phyloP scores from a whole-genome alignment of 2,329 filamentous ascomycete genomes.

The Fusarium setosum region DNA sequence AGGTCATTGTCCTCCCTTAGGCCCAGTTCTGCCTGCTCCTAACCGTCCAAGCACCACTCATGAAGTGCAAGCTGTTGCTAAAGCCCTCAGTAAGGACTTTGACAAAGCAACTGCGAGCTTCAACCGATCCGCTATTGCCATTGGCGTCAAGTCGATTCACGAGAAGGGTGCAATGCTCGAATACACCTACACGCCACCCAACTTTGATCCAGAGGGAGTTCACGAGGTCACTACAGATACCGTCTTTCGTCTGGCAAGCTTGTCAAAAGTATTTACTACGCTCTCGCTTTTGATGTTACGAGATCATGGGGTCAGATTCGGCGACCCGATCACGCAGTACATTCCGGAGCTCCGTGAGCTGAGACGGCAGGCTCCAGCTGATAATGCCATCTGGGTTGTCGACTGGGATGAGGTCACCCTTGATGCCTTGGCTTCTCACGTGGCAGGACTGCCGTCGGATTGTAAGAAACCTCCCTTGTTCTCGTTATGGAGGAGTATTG shows the following conservation, averaged over 20 bases:
- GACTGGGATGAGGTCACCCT: constrained; percentile 8
- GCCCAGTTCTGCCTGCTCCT: constrained; percentile 10
- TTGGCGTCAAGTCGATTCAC: constrained; percentile 2
- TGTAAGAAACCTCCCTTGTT: neutral
- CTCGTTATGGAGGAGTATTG: too few species aligned
- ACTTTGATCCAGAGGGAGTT: constrained; percentile 5
- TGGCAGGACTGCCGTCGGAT: constrained; percentile 14
- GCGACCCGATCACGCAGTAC: constrained; percentile 19
- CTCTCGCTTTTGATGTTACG: constrained; percentile 9
- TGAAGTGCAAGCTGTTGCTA: neutral
- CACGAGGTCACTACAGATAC: constrained; percentile 3
- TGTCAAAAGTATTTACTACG: constrained; percentile 8
- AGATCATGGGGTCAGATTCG: neutral
- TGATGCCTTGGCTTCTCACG: constrained; percentile 4
- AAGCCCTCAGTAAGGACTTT: neutral
- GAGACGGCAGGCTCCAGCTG: neutral
- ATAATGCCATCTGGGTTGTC: neutral
- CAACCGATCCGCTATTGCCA: constrained; percentile 7
- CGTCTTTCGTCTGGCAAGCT: constrained; percentile 12
- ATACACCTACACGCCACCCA: constrained; percentile 4
- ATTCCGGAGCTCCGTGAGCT: constrained; percentile 3
- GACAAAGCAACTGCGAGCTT: neutral
- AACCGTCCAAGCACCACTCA: neutral
- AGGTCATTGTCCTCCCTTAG: constrained; percentile 19
- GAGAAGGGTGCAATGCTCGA: constrained; percentile 2